Conservation (phyloP, 2,329 filamentous ascomycete species). For the Ceratocystis huliohia region DNA sequence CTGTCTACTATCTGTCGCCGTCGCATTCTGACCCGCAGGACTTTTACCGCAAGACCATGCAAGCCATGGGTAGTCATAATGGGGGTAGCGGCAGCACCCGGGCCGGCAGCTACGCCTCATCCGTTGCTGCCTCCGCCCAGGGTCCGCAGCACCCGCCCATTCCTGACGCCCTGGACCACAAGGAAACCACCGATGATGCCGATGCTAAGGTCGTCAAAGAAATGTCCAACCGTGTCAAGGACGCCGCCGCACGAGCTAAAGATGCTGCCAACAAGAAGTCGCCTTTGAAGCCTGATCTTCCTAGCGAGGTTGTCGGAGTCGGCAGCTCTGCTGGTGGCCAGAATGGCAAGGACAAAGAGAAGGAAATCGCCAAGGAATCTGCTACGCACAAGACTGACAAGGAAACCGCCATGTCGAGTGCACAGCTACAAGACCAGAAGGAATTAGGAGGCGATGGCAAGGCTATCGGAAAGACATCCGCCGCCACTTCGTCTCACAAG, state of each 20-base stretch:
- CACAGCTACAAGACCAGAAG: constrained; percentile 51
- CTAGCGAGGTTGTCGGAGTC: constrained; percentile 45
- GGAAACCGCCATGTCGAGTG: constrained; percentile 38
- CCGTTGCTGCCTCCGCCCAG: constrained; percentile 20
- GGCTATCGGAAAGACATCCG: background rate
- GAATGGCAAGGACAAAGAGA: constrained; percentile 34
- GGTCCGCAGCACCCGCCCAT: constrained; percentile 40
- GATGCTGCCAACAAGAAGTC: constrained; percentile 55
- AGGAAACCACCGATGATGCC: constrained; percentile 23
- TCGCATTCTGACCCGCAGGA: constrained; percentile 29
- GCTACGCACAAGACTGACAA: constrained; percentile 24
- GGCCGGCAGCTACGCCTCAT: constrained; percentile 26
- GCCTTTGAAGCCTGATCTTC: constrained; percentile 45
- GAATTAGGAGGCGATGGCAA: constrained; percentile 38
- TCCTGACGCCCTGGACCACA: constrained; percentile 43
- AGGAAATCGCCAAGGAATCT: constrained; percentile 30
- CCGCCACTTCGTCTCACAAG: constrained; percentile 12
- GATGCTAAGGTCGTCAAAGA: constrained; percentile 29
- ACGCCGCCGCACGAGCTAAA: constrained; percentile 57
- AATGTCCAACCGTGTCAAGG: constrained; percentile 50
- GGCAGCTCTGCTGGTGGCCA: constrained; percentile 48
- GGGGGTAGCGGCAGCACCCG: constrained; percentile 32
- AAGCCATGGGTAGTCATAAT: constrained; percentile 37
- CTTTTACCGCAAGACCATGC: constrained; percentile 49
- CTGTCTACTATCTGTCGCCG: constrained; percentile 19